These are phyloP conservation scores for Blechomonas ayalai DNA, from an alignment of 208 protist species.

Conservation along the genomic window DNA sequence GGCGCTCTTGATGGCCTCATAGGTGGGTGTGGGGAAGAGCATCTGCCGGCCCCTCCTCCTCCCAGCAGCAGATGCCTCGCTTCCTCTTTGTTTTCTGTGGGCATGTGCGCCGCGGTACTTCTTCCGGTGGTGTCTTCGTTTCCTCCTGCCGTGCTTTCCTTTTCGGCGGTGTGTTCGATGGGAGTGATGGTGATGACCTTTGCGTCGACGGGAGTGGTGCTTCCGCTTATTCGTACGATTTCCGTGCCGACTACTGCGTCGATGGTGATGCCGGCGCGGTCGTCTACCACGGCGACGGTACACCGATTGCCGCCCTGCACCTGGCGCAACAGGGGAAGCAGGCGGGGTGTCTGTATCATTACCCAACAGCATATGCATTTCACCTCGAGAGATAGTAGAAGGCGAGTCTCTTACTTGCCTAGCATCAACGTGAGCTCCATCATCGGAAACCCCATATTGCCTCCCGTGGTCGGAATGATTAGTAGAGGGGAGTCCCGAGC, in stretches of 20 bases:
- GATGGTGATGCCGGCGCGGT: background rate
- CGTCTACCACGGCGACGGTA: constrained; percentile 1
- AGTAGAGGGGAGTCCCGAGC: too few species aligned
- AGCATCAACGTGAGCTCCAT: too few species aligned
- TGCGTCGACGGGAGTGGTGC: background rate
- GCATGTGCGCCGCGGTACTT: background rate
- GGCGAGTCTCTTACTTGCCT: too few species aligned
- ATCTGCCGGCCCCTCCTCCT: background rate
- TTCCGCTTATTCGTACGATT: constrained; percentile 2
- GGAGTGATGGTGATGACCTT: constrained; percentile 15
- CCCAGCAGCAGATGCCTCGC: background rate
- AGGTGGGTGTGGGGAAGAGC: constrained; percentile 38
- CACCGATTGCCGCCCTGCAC: too few species aligned
- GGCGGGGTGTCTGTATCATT: too few species aligned
- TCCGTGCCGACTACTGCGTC: background rate
- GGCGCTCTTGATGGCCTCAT: constrained; percentile 57
- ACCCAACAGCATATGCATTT: too few species aligned
- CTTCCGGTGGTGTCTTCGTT: constrained; percentile 8
- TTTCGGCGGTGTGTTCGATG: constrained; percentile 17
- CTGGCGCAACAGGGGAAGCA: too few species aligned
- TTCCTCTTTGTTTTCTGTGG: too few species aligned
- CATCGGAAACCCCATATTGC: too few species aligned
- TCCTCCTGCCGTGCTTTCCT: constrained; percentile 13
- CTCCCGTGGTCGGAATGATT: too few species aligned
- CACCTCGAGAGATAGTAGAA: too few species aligned